Conservation (phyloP, 129 eudicot genomes). For the Saussurea involucrata region DNA sequence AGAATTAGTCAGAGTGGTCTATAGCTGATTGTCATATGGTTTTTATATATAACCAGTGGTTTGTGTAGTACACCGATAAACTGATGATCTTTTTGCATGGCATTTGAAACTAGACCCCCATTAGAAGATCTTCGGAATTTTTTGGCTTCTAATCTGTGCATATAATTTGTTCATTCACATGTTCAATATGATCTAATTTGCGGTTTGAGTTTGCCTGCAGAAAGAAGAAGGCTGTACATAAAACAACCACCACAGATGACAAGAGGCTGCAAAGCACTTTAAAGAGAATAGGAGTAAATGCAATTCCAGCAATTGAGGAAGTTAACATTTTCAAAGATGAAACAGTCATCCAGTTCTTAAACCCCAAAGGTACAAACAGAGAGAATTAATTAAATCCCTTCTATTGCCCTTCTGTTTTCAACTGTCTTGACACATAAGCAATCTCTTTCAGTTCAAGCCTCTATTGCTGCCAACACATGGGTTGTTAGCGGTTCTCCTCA, state of each 20-base stretch:
- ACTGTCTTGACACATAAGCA: neutral
- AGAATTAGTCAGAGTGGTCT: neutral
- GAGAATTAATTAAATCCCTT: neutral
- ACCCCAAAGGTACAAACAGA: constrained; percentile 59
- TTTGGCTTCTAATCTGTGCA: neutral
- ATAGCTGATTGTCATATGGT: neutral
- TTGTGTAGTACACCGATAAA: neutral
- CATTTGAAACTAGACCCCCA: neutral
- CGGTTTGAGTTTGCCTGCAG: constrained; percentile 19
- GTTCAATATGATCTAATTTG: neutral
- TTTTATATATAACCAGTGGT: neutral
- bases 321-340: constrained; percentile 83
- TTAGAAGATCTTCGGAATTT: neutral
- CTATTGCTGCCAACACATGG: constrained; percentile 92
- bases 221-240: constrained; percentile 92
- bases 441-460: constrained; percentile 71
- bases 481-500: constrained; percentile 91
- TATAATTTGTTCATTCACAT: neutral
- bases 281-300: constrained; percentile 75
- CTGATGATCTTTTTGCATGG: neutral
- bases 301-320: constrained; percentile 78
- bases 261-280: constrained; percentile 77
- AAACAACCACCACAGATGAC: constrained; percentile 81
- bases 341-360: constrained; percentile 67
- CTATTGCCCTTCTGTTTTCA: neutral